Evolutionary conservation across 2,329 filamentous ascomycete species (phyloP), one percentile per base, ranked within the genome.

Genomic region (Sphaceloma murrayae): DNA sequence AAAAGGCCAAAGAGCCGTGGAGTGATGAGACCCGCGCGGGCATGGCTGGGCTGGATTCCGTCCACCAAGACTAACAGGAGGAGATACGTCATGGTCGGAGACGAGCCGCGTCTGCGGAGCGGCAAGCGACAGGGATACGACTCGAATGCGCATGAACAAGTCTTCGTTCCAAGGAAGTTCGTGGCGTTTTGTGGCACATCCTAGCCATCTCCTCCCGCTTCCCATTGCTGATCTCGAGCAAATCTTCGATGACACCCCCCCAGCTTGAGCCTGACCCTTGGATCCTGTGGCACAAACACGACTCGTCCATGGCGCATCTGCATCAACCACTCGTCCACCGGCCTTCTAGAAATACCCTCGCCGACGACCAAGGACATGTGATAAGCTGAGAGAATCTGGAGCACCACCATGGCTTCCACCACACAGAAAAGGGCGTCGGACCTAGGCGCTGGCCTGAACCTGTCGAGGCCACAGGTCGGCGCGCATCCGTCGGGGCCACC

Each of bases 401-500:
- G n/a, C n/a, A n/a, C n/a, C 16, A 29, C 22, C 11, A 40, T 40
- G 36, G 19, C 26, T 13, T 34, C 43, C 19, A 16, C n/a, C 7
- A n/a, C n/a, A n/a, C n/a, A n/a, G n/a, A 33, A 17, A 18, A 32
- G 18, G 36, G 17, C 36, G 54, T 56, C 56, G 46, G 61, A 63
- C 46, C 52, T 65, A 42, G 63, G 63, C 27, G 67, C 66, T 26
- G 67, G 67, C 9, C 54, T 69, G 31, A 63, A 58, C 34, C 54
- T 69, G 30, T 50, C 49, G 29, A 65, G 64, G 34, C 57, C 59
- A 1, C 58, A 60, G 13, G 47, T 47, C 27, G 33, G 46, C 13
- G 51, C 53, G 26, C 64, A 67, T 58, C 64, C 64, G 29, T 60
- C 64, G n/a, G 64, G 63, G 3, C 64, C 63, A 19, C 58, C 67